Evolutionary conservation across 352 stramenopile genomes (phyloP).

Genomic region (Thalassiosira oceanica): DNA sequence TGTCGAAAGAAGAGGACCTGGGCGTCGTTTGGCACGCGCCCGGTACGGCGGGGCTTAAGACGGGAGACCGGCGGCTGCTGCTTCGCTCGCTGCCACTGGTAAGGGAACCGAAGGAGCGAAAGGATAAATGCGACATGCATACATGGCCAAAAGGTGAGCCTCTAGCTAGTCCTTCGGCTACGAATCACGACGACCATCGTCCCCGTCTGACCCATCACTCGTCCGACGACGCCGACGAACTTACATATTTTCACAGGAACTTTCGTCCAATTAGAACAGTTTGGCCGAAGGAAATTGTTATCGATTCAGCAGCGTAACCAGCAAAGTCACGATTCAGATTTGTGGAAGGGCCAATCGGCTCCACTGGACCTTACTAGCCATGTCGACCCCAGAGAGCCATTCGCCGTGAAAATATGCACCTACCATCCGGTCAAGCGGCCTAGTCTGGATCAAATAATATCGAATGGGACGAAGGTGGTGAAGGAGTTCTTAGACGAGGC

Average conservation of each 20-base stretch:
- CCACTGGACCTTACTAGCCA: conserved; percentile 45
- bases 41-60: conserved; percentile 12
- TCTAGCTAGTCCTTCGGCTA: too few species aligned
- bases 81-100: conserved; percentile 56
- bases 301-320: conserved; percentile 60
- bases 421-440: conserved; percentile 28
- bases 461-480: background rate
- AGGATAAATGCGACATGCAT: conserved; percentile 61
- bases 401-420: conserved; percentile 34
- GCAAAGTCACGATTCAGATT: conserved; percentile 43
- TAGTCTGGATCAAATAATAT: background rate
- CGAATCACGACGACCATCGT: too few species aligned
- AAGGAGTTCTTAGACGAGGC: conserved; percentile 5
- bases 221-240: too few species aligned
- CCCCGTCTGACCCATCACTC: too few species aligned
- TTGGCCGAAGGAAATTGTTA: conserved; percentile 8
- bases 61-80: conserved; percentile 48
- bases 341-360: conserved; percentile 49
- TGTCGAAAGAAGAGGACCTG: too few species aligned
- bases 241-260: too few species aligned
- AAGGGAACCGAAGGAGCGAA: conserved; percentile 21
- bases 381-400: conserved; percentile 23
- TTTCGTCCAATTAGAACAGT: too few species aligned
- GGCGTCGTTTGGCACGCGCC: background rate
- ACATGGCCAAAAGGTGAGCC: too few species aligned